Conservation (phyloP, 2,329 filamentous ascomycete species). For the Penicillium sp. region DNA sequence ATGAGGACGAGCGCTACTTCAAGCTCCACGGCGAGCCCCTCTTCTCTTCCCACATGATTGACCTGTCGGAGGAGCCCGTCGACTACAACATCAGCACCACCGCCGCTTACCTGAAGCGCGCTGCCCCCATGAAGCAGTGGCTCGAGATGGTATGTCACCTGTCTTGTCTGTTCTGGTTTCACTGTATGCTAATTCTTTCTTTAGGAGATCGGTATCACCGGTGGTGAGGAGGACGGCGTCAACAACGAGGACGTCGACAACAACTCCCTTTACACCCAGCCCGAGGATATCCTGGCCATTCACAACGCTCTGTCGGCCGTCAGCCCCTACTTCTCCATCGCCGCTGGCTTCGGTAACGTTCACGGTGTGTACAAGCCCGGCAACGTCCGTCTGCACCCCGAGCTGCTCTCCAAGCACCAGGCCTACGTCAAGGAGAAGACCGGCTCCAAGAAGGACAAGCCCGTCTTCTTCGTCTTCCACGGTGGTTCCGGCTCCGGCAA, state of each 20-base stretch:
- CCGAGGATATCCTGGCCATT: constrained; percentile 90
- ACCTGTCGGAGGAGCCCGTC: constrained; percentile 85
- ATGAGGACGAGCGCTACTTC: constrained; percentile 91
- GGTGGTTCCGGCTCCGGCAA: constrained; percentile 89
- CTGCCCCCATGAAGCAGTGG: constrained; percentile 96
- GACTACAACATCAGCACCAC: constrained; percentile 90
- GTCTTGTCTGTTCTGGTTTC: not conserved
- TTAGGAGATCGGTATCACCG: constrained; percentile 83
- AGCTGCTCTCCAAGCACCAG: constrained; percentile 96
- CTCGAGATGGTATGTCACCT: constrained; percentile 75
- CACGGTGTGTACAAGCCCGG: constrained; percentile 99
- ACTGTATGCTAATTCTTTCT: not conserved
- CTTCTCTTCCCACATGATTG: constrained; percentile 98
- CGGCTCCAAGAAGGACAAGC: constrained; percentile 68
- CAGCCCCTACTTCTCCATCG: constrained; percentile 95
- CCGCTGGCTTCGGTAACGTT: constrained; percentile 96
- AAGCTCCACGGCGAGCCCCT: constrained; percentile 87
- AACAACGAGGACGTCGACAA: constrained; percentile 99
- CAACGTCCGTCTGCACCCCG: constrained; percentile 94
- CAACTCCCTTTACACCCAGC: constrained; percentile 94
- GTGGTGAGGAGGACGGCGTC: constrained; percentile 95
- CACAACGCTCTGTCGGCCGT: constrained; percentile 78
- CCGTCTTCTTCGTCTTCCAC: constrained; percentile 99
- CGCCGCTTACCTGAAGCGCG: constrained; percentile 86
- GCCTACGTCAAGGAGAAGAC: constrained; percentile 78